Percentiles rank a stretch among this genome's conserved stretches.
phyloP scores from a whole-genome alignment of 1,139 yeast species.

The Kluyveromyces sp. region DNA sequence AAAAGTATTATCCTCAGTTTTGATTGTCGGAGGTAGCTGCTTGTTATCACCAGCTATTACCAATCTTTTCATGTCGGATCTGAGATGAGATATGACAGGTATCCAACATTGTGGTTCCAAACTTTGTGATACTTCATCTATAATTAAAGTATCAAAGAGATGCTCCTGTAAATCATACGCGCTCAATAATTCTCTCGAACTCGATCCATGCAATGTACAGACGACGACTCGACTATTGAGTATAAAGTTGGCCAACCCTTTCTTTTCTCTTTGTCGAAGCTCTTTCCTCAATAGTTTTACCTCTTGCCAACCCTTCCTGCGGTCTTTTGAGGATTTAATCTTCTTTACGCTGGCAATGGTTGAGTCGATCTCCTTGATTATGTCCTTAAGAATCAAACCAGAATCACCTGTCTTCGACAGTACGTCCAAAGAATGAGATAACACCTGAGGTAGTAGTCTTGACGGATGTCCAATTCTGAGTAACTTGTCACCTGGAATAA shows the following conservation, averaged over 20 bases:
- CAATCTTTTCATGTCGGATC: conserved; percentile 46
- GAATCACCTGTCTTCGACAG: conserved; percentile 57
- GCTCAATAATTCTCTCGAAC: conserved; percentile 56
- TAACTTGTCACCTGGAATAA: conserved; percentile 46
- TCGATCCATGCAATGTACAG: conserved; percentile 84
- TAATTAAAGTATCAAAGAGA: conserved; percentile 72
- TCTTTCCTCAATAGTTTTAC: conserved; percentile 67
- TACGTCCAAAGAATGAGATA: conserved; percentile 71
- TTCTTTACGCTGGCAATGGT: conserved; percentile 56
- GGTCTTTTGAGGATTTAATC: conserved; percentile 55
- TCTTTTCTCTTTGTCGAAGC: conserved; percentile 56
- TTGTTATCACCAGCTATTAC: conserved; percentile 82
- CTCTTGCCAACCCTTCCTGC: conserved; percentile 61
- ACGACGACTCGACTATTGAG: conserved; percentile 61
- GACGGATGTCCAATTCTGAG: conserved; percentile 94
- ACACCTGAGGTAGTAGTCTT: conserved; percentile 54
- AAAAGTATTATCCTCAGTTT: conserved; percentile 34
- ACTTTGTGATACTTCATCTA: conserved; percentile 93
- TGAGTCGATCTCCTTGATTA: conserved; percentile 62
- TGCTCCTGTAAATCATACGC: conserved; percentile 35
- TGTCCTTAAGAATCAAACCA: conserved; percentile 58
- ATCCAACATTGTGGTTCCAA: conserved; percentile 97
- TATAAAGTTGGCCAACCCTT: conserved; percentile 54
- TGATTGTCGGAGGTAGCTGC: conserved; percentile 78
- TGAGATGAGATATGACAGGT: conserved; percentile 63